phyloP scores from a whole-genome alignment of 1,139 yeast species.

The Yamadazyma triangularis region DNA sequence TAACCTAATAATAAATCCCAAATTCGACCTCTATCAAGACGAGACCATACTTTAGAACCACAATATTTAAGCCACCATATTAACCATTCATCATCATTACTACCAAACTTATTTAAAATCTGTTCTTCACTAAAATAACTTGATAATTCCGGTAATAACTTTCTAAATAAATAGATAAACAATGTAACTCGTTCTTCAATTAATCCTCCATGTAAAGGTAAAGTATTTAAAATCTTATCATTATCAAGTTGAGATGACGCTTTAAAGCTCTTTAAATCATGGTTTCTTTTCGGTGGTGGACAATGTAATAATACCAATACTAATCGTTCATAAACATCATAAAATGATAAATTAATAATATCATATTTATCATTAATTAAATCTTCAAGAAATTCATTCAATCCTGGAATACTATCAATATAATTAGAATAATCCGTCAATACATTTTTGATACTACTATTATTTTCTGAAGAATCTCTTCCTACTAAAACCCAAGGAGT shows the following conservation, averaged over 20 bases:
- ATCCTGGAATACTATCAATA: slow-evolving; percentile 29
- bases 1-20: slow-evolving; percentile 90
- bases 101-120: slow-evolving; percentile 55
- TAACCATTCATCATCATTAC: slow-evolving; percentile 82
- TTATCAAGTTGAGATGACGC: slow-evolving; percentile 5
- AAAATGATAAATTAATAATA: slow-evolving; percentile 42
- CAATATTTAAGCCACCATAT: slow-evolving; percentile 94
- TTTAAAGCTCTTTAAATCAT: slow-evolving; percentile 4
- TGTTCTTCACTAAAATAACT: slow-evolving; percentile 80
- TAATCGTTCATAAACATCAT: slow-evolving; percentile 71
- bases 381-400: slow-evolving; percentile 21
- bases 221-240: slow-evolving; percentile 25
- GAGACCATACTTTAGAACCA: slow-evolving; percentile 86
- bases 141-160: slow-evolving; percentile 70
- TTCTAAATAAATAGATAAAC: slow-evolving; percentile 64
- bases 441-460: slow-evolving; percentile 34
- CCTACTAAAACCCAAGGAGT: slow-evolving; percentile 44
- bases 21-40: slow-evolving; percentile 75
- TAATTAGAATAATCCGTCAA: slow-evolving; percentile 47
- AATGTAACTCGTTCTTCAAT: slow-evolving; percentile 67
- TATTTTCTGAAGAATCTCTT: slow-evolving; percentile 25
- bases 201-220: slow-evolving; percentile 61
- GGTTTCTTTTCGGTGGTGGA: slow-evolving; percentile 44
- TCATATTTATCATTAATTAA: slow-evolving; percentile 18
- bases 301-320: slow-evolving; percentile 68